Conservation (phyloP, 2,329 filamentous ascomycete genomes). For the Dryadomyces quercivorus region DNA sequence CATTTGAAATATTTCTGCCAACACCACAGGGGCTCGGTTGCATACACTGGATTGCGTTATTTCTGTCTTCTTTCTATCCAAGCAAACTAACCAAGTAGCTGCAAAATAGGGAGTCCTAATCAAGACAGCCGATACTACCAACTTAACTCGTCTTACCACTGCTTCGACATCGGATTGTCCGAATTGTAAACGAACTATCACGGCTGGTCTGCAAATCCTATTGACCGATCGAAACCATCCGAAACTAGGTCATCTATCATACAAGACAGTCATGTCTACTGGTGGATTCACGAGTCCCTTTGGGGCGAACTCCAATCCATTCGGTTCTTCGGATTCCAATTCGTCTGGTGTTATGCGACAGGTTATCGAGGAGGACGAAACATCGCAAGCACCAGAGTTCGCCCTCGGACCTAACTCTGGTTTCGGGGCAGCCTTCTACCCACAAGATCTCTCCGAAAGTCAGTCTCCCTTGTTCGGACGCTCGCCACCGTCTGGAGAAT, state of each 20-base stretch:
- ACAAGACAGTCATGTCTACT: constrained; percentile 47
- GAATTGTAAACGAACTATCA: too few species aligned
- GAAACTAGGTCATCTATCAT: too few species aligned
- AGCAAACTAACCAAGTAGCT: too few species aligned
- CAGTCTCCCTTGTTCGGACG: constrained; percentile 35
- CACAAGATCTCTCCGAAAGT: constrained; percentile 1
- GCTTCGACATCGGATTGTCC: too few species aligned
- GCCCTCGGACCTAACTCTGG: background rate
- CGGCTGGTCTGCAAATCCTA: background rate
- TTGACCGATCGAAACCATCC: background rate
- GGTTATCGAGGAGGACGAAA: constrained; percentile 75
- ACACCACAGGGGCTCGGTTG: too few species aligned
- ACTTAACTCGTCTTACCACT: too few species aligned
- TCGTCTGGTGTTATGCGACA: constrained; percentile 28
- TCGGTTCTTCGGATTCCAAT: constrained; percentile 36
- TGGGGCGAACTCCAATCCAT: constrained; percentile 58
- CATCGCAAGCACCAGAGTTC: constrained; percentile 56
- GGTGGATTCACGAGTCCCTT: constrained; percentile 65
- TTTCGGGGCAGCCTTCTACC: constrained; percentile 2
- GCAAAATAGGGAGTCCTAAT: too few species aligned
- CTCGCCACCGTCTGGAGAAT: constrained; percentile 48
- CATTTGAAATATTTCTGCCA: too few species aligned
- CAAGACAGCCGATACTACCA: too few species aligned
- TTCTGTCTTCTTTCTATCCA: too few species aligned
- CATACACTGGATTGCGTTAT: too few species aligned